These are phyloP conservation scores for Cinnamomum micranthum DNA, from an alignment of 164 flowering plant species.

Conservation along the genomic window DNA sequence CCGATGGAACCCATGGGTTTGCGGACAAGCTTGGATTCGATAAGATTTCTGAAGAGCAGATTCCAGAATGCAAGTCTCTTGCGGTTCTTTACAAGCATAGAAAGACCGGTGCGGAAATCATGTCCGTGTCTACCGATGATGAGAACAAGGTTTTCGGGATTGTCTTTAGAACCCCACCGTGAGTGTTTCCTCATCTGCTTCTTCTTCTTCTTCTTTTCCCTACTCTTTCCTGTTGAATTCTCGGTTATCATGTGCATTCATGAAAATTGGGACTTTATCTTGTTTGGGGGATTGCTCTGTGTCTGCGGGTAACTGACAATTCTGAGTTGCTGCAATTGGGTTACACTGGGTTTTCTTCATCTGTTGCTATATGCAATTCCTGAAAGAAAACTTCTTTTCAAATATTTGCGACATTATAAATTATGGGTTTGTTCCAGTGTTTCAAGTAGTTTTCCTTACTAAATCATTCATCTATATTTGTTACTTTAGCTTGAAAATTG, in stretches of 20 bases:
- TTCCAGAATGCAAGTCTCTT: slow-evolving; percentile 81
- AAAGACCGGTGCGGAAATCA: slow-evolving; percentile 86
- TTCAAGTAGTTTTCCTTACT: too few relatives aligned
- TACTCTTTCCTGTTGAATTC: not conserved
- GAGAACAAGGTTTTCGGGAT: slow-evolving; percentile 98
- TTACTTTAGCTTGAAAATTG: not conserved
- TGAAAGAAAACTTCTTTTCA: too few relatives aligned
- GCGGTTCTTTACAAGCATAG: slow-evolving; percentile 79
- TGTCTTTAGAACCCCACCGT: slow-evolving; percentile 96
- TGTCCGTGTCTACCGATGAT: slow-evolving; percentile 87
- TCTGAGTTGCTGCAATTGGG: too few relatives aligned
- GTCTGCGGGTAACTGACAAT: not conserved
- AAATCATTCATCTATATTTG: not conserved
- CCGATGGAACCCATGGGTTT: slow-evolving; percentile 40
- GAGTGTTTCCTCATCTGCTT: slow-evolving; percentile 27
- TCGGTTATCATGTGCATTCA: not conserved
- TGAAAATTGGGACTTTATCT: too few relatives aligned
- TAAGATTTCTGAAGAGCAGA: slow-evolving; percentile 76
- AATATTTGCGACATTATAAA: too few relatives aligned
- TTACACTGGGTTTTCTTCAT: too few relatives aligned
- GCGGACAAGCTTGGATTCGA: slow-evolving; percentile 83
- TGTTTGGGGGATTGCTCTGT: not conserved
- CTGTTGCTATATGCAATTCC: too few relatives aligned
- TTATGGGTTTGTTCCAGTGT: too few relatives aligned
- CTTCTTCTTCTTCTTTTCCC: not conserved